phyloP scores from a whole-genome alignment of 1,284 basidiomycete species.

The Schizophyllum commune region DNA sequence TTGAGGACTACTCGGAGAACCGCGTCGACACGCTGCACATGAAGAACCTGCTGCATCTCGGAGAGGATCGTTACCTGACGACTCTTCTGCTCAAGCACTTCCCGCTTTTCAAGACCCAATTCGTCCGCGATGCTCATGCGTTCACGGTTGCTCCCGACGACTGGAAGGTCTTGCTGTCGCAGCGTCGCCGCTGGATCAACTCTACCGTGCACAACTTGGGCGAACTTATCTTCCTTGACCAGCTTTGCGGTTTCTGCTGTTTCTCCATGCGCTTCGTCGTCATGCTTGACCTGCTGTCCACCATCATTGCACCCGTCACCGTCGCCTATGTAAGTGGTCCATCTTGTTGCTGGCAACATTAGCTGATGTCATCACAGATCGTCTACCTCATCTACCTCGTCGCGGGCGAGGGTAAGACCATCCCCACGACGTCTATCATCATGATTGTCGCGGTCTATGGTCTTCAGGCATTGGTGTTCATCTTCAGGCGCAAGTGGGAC shows the following conservation, averaged over 20 bases:
- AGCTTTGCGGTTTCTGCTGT: constrained; percentile 94
- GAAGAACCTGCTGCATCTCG: constrained; percentile 94
- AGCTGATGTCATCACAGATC: constrained; percentile 45
- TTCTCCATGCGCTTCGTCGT: constrained; percentile 99
- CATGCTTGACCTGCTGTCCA: constrained; percentile 89
- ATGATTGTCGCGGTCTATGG: constrained; percentile 94
- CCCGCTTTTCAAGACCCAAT: constrained; percentile 89
- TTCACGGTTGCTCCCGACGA: constrained; percentile 89
- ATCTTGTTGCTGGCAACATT: constrained; percentile 4
- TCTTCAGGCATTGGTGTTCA: constrained; percentile 81
- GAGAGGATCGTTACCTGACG: constrained; percentile 98
- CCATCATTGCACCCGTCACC: constrained; percentile 85
- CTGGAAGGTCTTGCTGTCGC: constrained; percentile 93
- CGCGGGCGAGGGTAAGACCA: constrained; percentile 49
- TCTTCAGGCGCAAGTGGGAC: constrained; percentile 87
- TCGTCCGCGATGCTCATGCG: constrained; percentile 89
- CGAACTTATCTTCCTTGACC: constrained; percentile 87
- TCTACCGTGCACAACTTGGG: constrained; percentile 97
- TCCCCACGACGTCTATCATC: constrained; percentile 77
- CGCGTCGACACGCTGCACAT: constrained; percentile 96
- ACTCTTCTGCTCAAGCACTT: constrained; percentile 95
- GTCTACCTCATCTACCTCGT: constrained; percentile 81
- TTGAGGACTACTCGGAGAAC: constrained; percentile 93
- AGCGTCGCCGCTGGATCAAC: constrained; percentile 99
- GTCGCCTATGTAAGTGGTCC: constrained; percentile 78